A percentile compares a stretch with the other conserved stretches of the same genome.
Evolutionary conservation across 768 basidiomycete genomes (phyloP).

Genomic region (Suillus decipiens): DNA sequence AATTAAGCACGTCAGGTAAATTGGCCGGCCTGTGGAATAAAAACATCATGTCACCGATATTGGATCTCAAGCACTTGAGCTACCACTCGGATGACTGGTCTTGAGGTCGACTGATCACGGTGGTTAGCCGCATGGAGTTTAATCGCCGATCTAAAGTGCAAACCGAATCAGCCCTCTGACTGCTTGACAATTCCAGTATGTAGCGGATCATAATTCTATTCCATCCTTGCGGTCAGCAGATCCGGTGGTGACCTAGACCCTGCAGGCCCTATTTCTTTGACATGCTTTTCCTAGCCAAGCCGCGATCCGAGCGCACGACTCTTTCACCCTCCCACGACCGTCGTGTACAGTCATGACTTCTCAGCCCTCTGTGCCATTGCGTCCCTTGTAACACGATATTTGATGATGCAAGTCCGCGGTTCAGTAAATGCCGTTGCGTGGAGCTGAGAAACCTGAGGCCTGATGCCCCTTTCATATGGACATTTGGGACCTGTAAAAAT

Average conservation of each 20-base stretch:
- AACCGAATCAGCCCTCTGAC: neutral
- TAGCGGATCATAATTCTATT: neutral
- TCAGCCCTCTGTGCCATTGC: neutral
- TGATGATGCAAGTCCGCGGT: neutral
- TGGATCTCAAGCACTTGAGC: neutral
- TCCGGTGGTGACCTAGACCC: neutral
- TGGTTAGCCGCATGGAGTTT: neutral
- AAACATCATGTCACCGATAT: neutral
- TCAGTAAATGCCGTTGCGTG: constrained; percentile 2
- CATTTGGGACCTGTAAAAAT: constrained; percentile 3
- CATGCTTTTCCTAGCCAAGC: neutral
- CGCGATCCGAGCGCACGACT: constrained; percentile 1
- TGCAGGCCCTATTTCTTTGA: neutral
- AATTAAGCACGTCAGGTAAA: neutral
- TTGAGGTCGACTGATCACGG: no score
- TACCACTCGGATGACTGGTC: neutral
- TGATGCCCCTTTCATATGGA: constrained; percentile 3
- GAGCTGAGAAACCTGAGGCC: constrained; percentile 3
- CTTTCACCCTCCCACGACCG: neutral
- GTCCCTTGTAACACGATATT: constrained; percentile 1
- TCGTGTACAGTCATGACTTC: neutral
- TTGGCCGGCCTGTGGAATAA: neutral
- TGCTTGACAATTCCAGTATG: neutral
- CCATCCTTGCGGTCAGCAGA: neutral
- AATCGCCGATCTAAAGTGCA: neutral